Conservation (phyloP, 352 stramenopile species). For the Phytophthora boehmeriae region DNA sequence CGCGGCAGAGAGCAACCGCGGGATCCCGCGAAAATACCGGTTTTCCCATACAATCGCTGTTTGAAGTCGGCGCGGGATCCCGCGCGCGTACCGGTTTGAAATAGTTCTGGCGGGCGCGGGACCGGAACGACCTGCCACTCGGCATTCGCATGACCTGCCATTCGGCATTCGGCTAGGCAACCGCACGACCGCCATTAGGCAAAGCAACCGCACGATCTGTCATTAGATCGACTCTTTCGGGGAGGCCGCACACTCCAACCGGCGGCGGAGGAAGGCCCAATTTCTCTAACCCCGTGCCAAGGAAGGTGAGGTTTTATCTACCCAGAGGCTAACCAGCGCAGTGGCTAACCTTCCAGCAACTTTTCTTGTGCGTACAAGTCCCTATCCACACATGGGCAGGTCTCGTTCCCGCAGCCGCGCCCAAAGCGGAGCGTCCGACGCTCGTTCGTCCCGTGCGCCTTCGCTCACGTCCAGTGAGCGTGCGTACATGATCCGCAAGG, state of each 20-base stretch:
- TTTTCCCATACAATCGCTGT: too few species aligned
- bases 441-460: slow-evolving; percentile 22
- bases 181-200: too few species aligned
- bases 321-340: too few species aligned
- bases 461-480: slow-evolving; percentile 45
- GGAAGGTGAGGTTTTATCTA: background rate
- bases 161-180: too few species aligned
- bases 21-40: too few species aligned
- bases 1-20: slow-evolving; percentile 28
- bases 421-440: slow-evolving; percentile 16
- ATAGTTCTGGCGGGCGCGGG: too few species aligned
- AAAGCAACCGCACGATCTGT: slow-evolving; percentile 14
- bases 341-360: slow-evolving; percentile 3
- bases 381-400: slow-evolving; percentile 1
- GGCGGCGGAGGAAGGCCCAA: too few species aligned
- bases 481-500: slow-evolving; percentile 70
- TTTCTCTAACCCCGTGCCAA: slow-evolving; percentile 11
- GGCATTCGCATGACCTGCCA: too few species aligned
- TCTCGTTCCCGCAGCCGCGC: slow-evolving; percentile 23
- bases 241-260: slow-evolving; percentile 13
- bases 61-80: too few species aligned
- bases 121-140: too few species aligned
- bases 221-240: slow-evolving; percentile 23
- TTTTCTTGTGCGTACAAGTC: slow-evolving; percentile 11
- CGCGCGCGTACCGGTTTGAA: too few species aligned